A percentile compares a stretch with the other conserved stretches of the same genome.
Evolutionary conservation across 352 stramenopile species (phyloP).

Genomic region (Phytophthora sansomeana): DNA sequence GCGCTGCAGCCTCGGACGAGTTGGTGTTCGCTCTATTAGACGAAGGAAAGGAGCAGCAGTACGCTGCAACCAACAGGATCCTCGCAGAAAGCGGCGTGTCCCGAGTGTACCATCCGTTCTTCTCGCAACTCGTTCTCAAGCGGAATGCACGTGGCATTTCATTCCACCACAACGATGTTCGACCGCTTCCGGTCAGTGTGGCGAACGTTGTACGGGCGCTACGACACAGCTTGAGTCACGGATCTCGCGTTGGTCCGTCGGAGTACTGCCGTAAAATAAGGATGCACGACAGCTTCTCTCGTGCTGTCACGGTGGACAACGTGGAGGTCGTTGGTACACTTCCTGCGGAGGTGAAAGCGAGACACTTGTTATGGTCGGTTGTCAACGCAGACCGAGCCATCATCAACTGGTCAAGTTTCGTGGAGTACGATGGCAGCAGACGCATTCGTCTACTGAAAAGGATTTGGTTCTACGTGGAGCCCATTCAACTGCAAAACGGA

Average conservation of each 20-base stretch:
- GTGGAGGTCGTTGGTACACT: constrained; percentile 25
- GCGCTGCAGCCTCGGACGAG: constrained; percentile 29
- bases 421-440: constrained; percentile 31
- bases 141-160: constrained; percentile 11
- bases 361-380: constrained; percentile 34
- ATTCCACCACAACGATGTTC: constrained; percentile 37
- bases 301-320: constrained; percentile 33
- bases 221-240: constrained; percentile 28
- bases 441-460: constrained; percentile 32
- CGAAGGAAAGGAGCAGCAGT: constrained; percentile 37
- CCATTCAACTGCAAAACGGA: constrained; percentile 10
- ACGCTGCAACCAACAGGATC: constrained; percentile 31
- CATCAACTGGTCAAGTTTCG: constrained; percentile 39
- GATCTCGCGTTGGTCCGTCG: constrained; percentile 19
- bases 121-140: constrained; percentile 22
- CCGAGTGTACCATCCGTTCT: constrained; percentile 29
- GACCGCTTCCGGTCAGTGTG: constrained; percentile 30
- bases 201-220: constrained; percentile 17
- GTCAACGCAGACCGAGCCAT: constrained; percentile 19
- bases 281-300: constrained; percentile 24
- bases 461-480: constrained; percentile 36
- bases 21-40: constrained; percentile 40
- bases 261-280: constrained; percentile 30
- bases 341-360: constrained; percentile 16
- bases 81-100: constrained; percentile 32